Conservation (phyloP, 2,329 filamentous ascomycete species). For the Thielaviopsis populi region DNA sequence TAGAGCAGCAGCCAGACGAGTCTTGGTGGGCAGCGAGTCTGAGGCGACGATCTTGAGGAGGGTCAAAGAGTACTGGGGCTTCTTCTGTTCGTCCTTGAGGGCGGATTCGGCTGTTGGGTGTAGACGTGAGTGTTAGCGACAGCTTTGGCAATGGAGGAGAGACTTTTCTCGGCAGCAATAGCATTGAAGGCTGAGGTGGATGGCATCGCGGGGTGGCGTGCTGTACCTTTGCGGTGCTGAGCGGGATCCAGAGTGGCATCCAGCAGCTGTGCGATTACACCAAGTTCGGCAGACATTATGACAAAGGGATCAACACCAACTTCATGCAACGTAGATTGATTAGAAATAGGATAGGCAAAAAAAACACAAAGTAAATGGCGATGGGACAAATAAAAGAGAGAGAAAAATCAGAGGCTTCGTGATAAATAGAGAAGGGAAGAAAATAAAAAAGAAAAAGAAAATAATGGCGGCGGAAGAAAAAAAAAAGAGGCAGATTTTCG, state of each 20-base stretch:
- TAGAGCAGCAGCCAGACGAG: slow-evolving; percentile 72
- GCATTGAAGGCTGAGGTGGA: slow-evolving; percentile 23
- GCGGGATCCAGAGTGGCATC: slow-evolving; percentile 78
- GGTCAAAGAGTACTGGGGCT: slow-evolving; percentile 72
- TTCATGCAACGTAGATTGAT: slow-evolving; percentile 11
- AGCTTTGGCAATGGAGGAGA: slow-evolving; percentile 15
- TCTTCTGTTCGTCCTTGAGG: slow-evolving; percentile 63
- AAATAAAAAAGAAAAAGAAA: neutral
- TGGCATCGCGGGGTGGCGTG: no score
- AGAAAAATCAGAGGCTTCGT: slow-evolving; percentile 6
- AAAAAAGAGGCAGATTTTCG: slow-evolving; percentile 4
- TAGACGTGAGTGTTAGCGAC: neutral
- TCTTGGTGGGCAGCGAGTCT: slow-evolving; percentile 55
- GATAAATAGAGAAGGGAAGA: neutral
- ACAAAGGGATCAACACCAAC: slow-evolving; percentile 4
- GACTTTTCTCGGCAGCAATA: neutral
- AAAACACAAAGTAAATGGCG: neutral
- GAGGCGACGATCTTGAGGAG: slow-evolving; percentile 84
- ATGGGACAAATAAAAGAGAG: slow-evolving; percentile 1
- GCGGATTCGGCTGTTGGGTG: slow-evolving; percentile 55
- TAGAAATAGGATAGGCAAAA: slow-evolving; percentile 4
- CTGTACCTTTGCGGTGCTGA: slow-evolving; percentile 71
- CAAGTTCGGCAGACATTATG: slow-evolving; percentile 43
- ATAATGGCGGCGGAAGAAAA: neutral
- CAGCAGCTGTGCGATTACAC: slow-evolving; percentile 62